Evolutionary conservation across 1,284 basidiomycete species (phyloP).

Genomic region (Sporisorium graminicola): DNA sequence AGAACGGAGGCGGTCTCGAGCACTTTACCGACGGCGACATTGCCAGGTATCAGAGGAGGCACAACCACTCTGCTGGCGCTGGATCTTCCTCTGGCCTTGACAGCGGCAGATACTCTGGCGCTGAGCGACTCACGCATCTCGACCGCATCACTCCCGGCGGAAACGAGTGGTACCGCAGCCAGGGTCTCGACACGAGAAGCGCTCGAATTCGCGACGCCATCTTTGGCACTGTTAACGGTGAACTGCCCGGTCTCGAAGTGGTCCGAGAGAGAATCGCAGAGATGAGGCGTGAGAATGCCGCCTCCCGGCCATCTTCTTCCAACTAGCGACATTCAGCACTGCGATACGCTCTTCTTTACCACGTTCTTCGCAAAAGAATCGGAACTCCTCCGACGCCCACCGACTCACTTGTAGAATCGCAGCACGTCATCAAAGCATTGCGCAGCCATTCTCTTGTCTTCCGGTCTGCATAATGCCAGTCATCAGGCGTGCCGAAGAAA

Average conservation of each 20-base stretch:
- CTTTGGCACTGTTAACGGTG: slow-evolving; percentile 67
- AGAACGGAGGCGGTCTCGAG: slow-evolving; percentile 25
- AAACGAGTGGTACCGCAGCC: slow-evolving; percentile 52
- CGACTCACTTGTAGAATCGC: neutral
- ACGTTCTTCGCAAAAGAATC: neutral
- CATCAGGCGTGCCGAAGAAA: neutral
- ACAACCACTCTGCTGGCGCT: slow-evolving; percentile 35
- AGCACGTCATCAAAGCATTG: neutral
- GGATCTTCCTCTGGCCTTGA: slow-evolving; percentile 29
- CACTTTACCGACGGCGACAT: slow-evolving; percentile 50
- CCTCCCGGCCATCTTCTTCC: slow-evolving; percentile 5
- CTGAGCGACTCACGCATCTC: slow-evolving; percentile 42
- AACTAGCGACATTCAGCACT: neutral
- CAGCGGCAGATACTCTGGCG: slow-evolving; percentile 49
- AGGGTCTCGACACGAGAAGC: slow-evolving; percentile 48
- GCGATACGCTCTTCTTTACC: neutral
- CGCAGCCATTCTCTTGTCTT: neutral
- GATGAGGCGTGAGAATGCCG: slow-evolving; percentile 35
- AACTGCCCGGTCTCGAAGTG: slow-evolving; percentile 65
- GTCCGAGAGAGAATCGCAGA: slow-evolving; percentile 59
- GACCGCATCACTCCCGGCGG: slow-evolving; percentile 42
- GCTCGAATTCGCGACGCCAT: slow-evolving; percentile 67
- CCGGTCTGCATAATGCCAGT: neutral
- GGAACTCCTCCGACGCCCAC: neutral
- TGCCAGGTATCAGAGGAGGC: slow-evolving; percentile 48